These are phyloP conservation scores for Suillus alpinus DNA, from an alignment of 768 basidiomycete genomes.

Conservation along the genomic window DNA sequence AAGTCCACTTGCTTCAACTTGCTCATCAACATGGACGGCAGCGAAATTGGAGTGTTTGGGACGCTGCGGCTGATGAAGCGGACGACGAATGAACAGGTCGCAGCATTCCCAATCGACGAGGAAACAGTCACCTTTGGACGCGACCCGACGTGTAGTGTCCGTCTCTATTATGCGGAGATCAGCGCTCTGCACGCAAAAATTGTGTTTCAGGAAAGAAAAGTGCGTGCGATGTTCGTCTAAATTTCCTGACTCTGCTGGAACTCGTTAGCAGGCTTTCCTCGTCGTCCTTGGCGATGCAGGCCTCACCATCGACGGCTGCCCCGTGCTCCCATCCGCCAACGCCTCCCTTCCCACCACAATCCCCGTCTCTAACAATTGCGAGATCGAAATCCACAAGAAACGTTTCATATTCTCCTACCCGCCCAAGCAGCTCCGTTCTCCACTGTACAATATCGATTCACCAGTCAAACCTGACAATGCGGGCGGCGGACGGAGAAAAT, in stretches of 20 bases:
- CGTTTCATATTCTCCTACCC: conserved; percentile 74
- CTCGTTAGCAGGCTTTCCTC: conserved; percentile 55
- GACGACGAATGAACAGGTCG: too few relatives aligned
- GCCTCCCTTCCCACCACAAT: conserved; percentile 48
- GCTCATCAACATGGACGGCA: conserved; percentile 34
- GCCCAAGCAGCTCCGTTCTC: conserved; percentile 63
- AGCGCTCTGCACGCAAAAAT: too few relatives aligned
- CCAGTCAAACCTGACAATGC: conserved; percentile 28
- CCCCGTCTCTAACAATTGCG: conserved; percentile 63
- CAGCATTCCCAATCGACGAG: too few relatives aligned
- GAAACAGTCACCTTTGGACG: too few relatives aligned
- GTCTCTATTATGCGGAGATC: too few relatives aligned
- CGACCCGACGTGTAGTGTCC: too few relatives aligned
- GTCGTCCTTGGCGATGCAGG: too few relatives aligned
- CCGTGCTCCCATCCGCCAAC: conserved; percentile 49
- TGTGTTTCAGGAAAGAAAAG: conserved; percentile 60
- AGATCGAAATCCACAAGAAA: conserved; percentile 67
- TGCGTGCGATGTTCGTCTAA: conserved; percentile 22
- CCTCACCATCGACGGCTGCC: conserved; percentile 58
- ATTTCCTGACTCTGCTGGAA: background rate
- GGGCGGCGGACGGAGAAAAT: conserved; percentile 31
- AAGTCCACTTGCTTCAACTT: background rate
- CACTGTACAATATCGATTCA: conserved; percentile 48
- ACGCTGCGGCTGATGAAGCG: conserved; percentile 63
- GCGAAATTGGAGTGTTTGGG: conserved; percentile 63